These are phyloP conservation scores for Lachnellula suecica DNA, from an alignment of 2,329 filamentous ascomycete genomes.

Conservation along the genomic window DNA sequence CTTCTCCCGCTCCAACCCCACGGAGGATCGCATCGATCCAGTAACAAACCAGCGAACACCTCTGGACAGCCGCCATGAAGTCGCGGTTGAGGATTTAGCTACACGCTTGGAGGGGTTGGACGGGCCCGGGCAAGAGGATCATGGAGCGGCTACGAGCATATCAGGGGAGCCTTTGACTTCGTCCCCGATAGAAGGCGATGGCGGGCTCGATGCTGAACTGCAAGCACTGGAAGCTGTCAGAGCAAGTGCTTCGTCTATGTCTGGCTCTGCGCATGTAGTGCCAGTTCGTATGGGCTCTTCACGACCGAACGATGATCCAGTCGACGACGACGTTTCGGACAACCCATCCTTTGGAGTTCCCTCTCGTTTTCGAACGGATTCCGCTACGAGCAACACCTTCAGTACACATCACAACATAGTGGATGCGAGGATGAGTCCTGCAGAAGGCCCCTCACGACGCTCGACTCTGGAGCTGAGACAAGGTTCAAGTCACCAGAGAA, in stretches of 20 bases:
- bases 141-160: conserved; percentile 5
- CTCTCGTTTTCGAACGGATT: conserved; percentile 24
- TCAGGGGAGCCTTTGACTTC: conserved; percentile 19
- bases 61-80: conserved; percentile 18
- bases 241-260: conserved; percentile 7
- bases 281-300: conserved; percentile 19
- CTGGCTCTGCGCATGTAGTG: conserved; percentile 5
- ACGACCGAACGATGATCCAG: conserved; percentile 15
- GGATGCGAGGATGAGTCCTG: conserved; percentile 22
- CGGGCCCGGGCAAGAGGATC: background rate
- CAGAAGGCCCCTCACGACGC: conserved; percentile 23
- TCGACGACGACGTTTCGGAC: conserved; percentile 27
- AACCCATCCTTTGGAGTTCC: conserved; percentile 27
- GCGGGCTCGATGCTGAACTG: conserved; percentile 25
- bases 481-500: conserved; percentile 18
- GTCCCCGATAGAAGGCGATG: conserved; percentile 27
- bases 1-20: conserved; percentile 47
- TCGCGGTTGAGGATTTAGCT: conserved; percentile 25
- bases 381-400: conserved; percentile 15
- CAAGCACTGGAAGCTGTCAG: conserved; percentile 12
- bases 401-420: conserved; percentile 4
- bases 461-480: conserved; percentile 21
- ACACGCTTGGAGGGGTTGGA: conserved; percentile 18
- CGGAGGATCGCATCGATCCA: conserved; percentile 37
- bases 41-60: conserved; percentile 19